These are phyloP conservation scores for Cordyceps cateniannulata DNA, from an alignment of 2,329 filamentous ascomycete species.

Conservation along the genomic window DNA sequence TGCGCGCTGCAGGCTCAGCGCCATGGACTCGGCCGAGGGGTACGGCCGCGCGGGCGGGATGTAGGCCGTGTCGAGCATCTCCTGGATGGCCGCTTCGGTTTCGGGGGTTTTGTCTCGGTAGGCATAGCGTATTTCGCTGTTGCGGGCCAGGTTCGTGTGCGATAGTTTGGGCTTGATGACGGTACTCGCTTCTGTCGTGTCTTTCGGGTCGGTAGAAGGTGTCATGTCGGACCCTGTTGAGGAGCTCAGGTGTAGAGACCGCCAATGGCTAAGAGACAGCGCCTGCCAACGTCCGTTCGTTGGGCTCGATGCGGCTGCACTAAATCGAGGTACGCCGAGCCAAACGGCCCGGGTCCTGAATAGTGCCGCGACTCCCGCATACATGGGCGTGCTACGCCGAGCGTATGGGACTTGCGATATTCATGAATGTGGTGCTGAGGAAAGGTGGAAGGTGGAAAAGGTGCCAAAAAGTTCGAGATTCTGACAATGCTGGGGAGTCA, in stretches of 20 bases:
- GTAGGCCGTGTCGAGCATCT: not conserved
- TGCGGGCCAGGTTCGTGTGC: slow-evolving; percentile 7
- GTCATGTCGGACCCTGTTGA: not conserved
- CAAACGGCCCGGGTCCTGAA: slow-evolving; percentile 3
- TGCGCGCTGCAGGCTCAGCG: not conserved
- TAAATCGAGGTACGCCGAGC: slow-evolving; percentile 1
- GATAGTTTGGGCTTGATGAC: not conserved
- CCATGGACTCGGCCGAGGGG: not conserved
- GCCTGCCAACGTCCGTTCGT: not conserved
- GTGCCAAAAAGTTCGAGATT: slow-evolving; percentile 1
- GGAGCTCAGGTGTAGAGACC: not conserved
- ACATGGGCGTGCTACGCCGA: slow-evolving; percentile 11
- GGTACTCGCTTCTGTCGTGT: not conserved
- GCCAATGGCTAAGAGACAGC: not conserved
- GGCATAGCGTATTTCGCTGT: not conserved
- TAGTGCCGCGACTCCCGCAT: slow-evolving; percentile 8
- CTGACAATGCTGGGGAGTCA: not conserved
- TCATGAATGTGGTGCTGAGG: slow-evolving; percentile 1
- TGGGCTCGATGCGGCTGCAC: not conserved
- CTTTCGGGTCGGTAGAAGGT: not conserved
- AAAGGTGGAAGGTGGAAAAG: not conserved
- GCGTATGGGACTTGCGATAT: not conserved
- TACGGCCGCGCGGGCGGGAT: slow-evolving; percentile 5
- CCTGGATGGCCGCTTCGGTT: not conserved
- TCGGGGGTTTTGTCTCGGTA: slow-evolving; percentile 9